Percentiles rank a stretch among this genome's conserved stretches.
Conservation (phyloP, 2,329 filamentous ascomycete species). For the Metarhizium album region DNA sequence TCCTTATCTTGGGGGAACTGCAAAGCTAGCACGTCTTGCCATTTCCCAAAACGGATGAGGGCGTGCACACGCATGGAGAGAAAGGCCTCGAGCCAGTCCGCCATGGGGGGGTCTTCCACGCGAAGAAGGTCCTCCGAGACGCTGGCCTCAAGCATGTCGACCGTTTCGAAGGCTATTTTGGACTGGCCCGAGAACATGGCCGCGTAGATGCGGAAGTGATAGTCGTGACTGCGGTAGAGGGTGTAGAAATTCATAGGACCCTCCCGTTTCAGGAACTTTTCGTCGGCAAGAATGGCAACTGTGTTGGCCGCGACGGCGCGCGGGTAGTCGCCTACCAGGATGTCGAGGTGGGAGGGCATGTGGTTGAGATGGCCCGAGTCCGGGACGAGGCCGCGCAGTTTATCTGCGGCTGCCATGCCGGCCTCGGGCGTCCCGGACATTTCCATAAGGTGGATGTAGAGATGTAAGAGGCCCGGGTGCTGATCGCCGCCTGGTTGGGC, state of each 20-base stretch:
- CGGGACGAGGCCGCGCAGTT: constrained; percentile 52
- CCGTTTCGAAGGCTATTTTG: constrained; percentile 49
- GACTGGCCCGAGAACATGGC: constrained; percentile 68
- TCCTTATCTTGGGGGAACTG: constrained; percentile 43
- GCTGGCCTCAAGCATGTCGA: constrained; percentile 45
- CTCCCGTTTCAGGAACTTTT: constrained; percentile 48
- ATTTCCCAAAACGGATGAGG: constrained; percentile 61
- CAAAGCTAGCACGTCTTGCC: constrained; percentile 53
- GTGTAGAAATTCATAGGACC: constrained; percentile 65
- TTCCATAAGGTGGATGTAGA: constrained; percentile 71
- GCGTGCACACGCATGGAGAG: constrained; percentile 57
- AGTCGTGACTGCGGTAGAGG: constrained; percentile 63
- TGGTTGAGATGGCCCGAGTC: constrained; percentile 62
- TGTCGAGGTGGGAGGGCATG: constrained; percentile 70
- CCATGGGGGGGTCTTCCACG: constrained; percentile 60
- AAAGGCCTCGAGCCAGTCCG: constrained; percentile 68
- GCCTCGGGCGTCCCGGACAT: constrained; percentile 59
- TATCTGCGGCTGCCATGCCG: constrained; percentile 50
- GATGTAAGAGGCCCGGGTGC: constrained; percentile 62
- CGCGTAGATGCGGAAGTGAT: constrained; percentile 65
- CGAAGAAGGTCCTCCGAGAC: constrained; percentile 54
- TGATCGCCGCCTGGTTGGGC: constrained; percentile 23
- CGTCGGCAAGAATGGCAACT: constrained; percentile 56
- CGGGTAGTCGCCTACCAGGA: constrained; percentile 61
- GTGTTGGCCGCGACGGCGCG: constrained; percentile 56